Conservation (phyloP, 2,329 filamentous ascomycete genomes). For the Colletotrichum eremochloae region DNA sequence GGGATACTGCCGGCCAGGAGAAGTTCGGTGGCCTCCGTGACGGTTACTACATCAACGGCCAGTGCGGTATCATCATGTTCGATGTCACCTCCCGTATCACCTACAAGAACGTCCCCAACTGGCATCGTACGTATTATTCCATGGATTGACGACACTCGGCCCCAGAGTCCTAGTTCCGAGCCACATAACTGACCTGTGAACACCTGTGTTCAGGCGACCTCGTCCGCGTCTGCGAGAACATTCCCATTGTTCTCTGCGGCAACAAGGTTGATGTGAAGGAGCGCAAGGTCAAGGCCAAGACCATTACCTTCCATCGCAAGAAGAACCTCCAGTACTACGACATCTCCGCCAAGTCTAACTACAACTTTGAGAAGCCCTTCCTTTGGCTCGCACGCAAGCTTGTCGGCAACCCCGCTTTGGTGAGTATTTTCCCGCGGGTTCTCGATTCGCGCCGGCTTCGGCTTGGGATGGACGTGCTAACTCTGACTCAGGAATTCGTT, state of each 20-base stretch:
- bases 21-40: slow-evolving; percentile 99
- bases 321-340: slow-evolving; percentile 99
- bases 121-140: slow-evolving; percentile 86
- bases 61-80: slow-evolving; percentile 99
- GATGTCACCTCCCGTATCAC: slow-evolving; percentile 99
- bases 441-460: background rate
- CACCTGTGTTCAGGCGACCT: slow-evolving; percentile 79
- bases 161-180: background rate
- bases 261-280: slow-evolving; percentile 99
- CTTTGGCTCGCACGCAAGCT: slow-evolving; percentile 99
- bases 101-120: slow-evolving; percentile 99
- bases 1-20: slow-evolving; percentile 99
- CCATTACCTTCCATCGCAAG: slow-evolving; percentile 99
- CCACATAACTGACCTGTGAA: slow-evolving; percentile 3
- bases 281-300: slow-evolving; percentile 99
- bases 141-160: slow-evolving; percentile 1
- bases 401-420: slow-evolving; percentile 89
- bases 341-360: slow-evolving; percentile 99
- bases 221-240: slow-evolving; percentile 99
- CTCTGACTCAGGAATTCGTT: slow-evolving; percentile 83
- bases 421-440: slow-evolving; percentile 61
- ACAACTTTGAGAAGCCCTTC: slow-evolving; percentile 99
- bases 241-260: slow-evolving; percentile 96
- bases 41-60: slow-evolving; percentile 99
- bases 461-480: slow-evolving; percentile 46